phyloP scores from a whole-genome alignment of 441 rosid species.

The California macrophylla region DNA sequence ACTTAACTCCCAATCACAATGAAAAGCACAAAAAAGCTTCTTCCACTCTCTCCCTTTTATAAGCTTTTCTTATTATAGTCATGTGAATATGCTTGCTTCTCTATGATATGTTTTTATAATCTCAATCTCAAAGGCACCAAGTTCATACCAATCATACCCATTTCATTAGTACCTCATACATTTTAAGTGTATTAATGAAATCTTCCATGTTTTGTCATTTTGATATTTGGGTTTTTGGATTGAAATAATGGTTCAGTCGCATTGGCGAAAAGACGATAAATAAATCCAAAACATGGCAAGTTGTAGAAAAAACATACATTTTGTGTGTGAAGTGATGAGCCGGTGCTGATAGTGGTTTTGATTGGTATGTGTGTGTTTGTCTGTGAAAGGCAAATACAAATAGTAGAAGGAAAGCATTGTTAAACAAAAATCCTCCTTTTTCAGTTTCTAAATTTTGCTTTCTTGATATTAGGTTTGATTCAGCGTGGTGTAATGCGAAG shows the following conservation, averaged over 20 bases:
- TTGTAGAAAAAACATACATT: slow-evolving; percentile 7
- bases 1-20: not conserved
- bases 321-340: slow-evolving; percentile 11
- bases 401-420: not conserved
- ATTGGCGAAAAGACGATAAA: not conserved
- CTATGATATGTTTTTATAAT: slow-evolving; percentile 1
- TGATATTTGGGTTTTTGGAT: slow-evolving; percentile 8
- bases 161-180: slow-evolving; percentile 4
- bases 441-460: not conserved
- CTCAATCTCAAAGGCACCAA: slow-evolving; percentile 16
- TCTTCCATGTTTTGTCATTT: not conserved
- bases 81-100: not conserved
- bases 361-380: not conserved
- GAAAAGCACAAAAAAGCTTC: not conserved
- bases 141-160: slow-evolving; percentile 9
- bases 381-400: not conserved
- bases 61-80: not conserved
- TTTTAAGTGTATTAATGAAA: not conserved
- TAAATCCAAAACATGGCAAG: slow-evolving; percentile 10
- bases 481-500: not conserved
- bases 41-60: not conserved
- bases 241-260: not conserved
- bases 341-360: slow-evolving; percentile 16
- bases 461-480: not conserved
- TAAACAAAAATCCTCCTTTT: too few relatives aligned